Evolutionary conservation across 441 rosid species (phyloP).

Genomic region (Hura crepitans): DNA sequence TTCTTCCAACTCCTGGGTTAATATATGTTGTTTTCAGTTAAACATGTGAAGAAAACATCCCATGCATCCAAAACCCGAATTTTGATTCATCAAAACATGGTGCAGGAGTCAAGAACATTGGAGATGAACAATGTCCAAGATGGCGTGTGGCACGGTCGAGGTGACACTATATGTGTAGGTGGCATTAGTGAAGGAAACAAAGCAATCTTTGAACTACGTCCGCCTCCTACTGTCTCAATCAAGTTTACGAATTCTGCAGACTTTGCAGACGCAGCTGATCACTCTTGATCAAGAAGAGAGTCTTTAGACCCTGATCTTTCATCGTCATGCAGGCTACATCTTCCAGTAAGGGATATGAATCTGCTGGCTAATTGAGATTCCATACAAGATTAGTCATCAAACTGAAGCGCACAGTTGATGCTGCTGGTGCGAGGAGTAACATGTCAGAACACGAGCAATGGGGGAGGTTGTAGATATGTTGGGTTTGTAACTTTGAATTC

Average conservation of each 20-base stretch:
- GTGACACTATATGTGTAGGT: conserved; percentile 75
- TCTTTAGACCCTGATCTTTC: not conserved
- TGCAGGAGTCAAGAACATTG: conserved; percentile 81
- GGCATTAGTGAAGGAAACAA: conserved; percentile 52
- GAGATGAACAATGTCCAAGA: conserved; percentile 96
- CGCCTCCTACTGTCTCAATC: conserved; percentile 39
- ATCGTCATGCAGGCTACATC: not conserved
- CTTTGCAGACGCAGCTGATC: conserved; percentile 10
- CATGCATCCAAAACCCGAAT: not conserved
- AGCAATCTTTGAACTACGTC: conserved; percentile 46
- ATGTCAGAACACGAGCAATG: not conserved
- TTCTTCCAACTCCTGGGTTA: not conserved
- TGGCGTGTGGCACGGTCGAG: conserved; percentile 91
- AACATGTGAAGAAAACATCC: not conserved
- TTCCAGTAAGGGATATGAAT: conserved; percentile 18
- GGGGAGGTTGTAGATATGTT: not conserved
- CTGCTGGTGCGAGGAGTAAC: not conserved
- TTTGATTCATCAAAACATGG: not conserved
- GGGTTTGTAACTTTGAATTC: no score
- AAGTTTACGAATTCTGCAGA: conserved; percentile 39
- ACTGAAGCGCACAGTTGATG: not conserved
- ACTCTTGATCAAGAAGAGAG: conserved; percentile 16
- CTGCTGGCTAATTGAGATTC: not conserved
- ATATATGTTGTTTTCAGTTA: not conserved
- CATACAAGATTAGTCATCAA: not conserved